Evolutionary conservation across 768 basidiomycete species (phyloP).

Genomic region (Candolleomyces aberdarensis): DNA sequence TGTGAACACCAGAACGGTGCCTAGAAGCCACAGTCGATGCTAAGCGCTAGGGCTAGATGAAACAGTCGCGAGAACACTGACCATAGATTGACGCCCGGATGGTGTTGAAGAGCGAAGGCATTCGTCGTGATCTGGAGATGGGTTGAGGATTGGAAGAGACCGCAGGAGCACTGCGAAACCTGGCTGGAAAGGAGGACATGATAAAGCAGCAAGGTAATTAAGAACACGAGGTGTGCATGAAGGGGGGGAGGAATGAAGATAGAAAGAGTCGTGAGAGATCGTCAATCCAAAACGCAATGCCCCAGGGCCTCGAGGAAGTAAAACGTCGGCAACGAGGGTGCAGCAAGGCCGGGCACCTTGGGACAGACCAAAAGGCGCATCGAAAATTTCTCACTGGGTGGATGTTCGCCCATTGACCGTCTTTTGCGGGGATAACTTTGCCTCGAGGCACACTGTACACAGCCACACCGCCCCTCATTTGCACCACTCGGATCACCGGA

Average conservation of each 20-base stretch:
- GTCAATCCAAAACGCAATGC: background rate
- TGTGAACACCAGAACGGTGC: constrained; percentile 67
- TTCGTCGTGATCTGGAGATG: constrained; percentile 36
- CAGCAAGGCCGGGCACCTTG: constrained; percentile 15
- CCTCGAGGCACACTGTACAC: constrained; percentile 29
- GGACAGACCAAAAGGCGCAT: constrained; percentile 17
- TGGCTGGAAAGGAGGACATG: constrained; percentile 32
- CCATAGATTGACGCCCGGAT: constrained; percentile 67
- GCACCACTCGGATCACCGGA: constrained; percentile 9
- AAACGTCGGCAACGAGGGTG: constrained; percentile 8
- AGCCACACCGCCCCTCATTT: constrained; percentile 17
- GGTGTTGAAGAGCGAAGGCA: constrained; percentile 73
- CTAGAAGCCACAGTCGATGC: constrained; percentile 31
- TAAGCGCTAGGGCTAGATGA: constrained; percentile 1
- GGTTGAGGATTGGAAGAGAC: constrained; percentile 25
- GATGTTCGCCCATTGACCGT: background rate
- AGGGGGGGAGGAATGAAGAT: constrained; percentile 14
- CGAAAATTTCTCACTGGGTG: constrained; percentile 18
- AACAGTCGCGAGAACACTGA: constrained; percentile 27
- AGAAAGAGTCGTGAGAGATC: constrained; percentile 18
- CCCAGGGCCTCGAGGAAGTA: constrained; percentile 1
- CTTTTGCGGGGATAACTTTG: constrained; percentile 19
- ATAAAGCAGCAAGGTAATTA: constrained; percentile 37
- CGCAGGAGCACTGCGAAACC: constrained; percentile 14
- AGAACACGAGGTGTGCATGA: constrained; percentile 48